Evolutionary conservation across 495 filamentous ascomycete genomes (phyloP).

Genomic region (Melanomma pulvis-pyrius): DNA sequence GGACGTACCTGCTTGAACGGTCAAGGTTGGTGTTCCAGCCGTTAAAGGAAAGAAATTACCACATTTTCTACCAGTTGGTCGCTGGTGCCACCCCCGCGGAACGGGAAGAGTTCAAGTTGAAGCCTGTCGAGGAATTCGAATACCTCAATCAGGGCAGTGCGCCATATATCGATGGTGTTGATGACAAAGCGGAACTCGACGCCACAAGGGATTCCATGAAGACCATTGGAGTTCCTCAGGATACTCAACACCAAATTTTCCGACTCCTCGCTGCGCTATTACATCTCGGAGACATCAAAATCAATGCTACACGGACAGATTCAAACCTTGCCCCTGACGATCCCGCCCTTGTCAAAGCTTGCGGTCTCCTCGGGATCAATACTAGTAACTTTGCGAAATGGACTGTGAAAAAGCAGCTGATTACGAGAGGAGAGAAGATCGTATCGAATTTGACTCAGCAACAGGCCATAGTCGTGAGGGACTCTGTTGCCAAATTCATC

Average conservation of each 20-base stretch:
- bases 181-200: slow-evolving; percentile 90
- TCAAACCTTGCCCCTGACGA: slow-evolving; percentile 80
- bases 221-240: slow-evolving; percentile 80
- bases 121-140: slow-evolving; percentile 85
- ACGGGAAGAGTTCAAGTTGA: slow-evolving; percentile 72
- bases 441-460: slow-evolving; percentile 93
- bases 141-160: slow-evolving; percentile 96
- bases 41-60: slow-evolving; percentile 96
- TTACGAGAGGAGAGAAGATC: slow-evolving; percentile 97
- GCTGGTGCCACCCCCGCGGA: slow-evolving; percentile 90
- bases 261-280: slow-evolving; percentile 87
- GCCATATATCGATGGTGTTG: slow-evolving; percentile 89
- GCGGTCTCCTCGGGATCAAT: slow-evolving; percentile 86
- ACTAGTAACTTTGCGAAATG: slow-evolving; percentile 90
- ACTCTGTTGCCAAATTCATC: slow-evolving; percentile 98
- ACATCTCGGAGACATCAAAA: slow-evolving; percentile 95
- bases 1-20: slow-evolving; percentile 93
- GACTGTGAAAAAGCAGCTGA: slow-evolving; percentile 98
- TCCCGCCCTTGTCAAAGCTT: slow-evolving; percentile 77
- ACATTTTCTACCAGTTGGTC: slow-evolving; percentile 98
- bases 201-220: slow-evolving; percentile 82
- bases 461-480: slow-evolving; percentile 90
- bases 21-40: slow-evolving; percentile 98
- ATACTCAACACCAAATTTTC: slow-evolving; percentile 83
- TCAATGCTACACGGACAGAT: slow-evolving; percentile 84